Percentiles rank a stretch among this genome's conserved stretches.
Evolutionary conservation across 2,329 filamentous ascomycete genomes (phyloP).

Genomic region (Fusarium secorum): DNA sequence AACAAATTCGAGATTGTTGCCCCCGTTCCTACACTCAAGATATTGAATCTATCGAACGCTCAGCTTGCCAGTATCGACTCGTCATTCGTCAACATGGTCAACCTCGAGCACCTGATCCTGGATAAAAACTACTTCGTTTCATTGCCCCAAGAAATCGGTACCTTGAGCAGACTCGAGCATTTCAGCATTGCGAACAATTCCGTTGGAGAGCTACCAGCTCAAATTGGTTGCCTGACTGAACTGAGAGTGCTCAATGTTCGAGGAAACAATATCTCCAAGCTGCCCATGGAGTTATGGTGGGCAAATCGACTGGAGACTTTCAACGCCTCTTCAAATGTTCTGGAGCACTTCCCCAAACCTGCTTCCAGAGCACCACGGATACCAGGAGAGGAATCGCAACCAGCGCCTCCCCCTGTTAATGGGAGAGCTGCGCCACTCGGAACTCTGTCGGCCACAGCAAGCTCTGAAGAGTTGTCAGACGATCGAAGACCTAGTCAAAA

Average conservation of each 20-base stretch:
- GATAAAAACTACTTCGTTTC: constrained; percentile 97
- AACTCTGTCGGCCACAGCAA: constrained; percentile 67
- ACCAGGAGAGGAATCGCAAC: constrained; percentile 57
- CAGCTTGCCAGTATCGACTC: constrained; percentile 91
- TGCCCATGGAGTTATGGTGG: constrained; percentile 97
- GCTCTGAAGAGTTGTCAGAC: constrained; percentile 78
- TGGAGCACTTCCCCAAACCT: constrained; percentile 90
- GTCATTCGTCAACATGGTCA: constrained; percentile 86
- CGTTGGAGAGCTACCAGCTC: constrained; percentile 80
- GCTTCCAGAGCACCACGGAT: constrained; percentile 72
- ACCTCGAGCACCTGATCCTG: constrained; percentile 84
- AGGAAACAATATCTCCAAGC: constrained; percentile 88
- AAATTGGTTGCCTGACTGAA: constrained; percentile 88
- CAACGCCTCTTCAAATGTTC: constrained; percentile 93
- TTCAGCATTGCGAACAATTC: constrained; percentile 95
- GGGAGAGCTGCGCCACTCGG: constrained; percentile 53
- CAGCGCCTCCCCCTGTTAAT: constrained; percentile 48
- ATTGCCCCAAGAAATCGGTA: constrained; percentile 84
- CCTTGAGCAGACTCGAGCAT: constrained; percentile 82
- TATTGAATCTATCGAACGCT: constrained; percentile 87
- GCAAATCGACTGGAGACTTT: constrained; percentile 88
- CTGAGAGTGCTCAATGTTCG: constrained; percentile 86
- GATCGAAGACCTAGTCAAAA: constrained; percentile 83
- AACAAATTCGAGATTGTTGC: constrained; percentile 88
- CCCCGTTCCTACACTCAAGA: constrained; percentile 81